Base-by-base conservation (phyloP, 805 yeast species). In the Cyberlindnera mrakii region DNA sequence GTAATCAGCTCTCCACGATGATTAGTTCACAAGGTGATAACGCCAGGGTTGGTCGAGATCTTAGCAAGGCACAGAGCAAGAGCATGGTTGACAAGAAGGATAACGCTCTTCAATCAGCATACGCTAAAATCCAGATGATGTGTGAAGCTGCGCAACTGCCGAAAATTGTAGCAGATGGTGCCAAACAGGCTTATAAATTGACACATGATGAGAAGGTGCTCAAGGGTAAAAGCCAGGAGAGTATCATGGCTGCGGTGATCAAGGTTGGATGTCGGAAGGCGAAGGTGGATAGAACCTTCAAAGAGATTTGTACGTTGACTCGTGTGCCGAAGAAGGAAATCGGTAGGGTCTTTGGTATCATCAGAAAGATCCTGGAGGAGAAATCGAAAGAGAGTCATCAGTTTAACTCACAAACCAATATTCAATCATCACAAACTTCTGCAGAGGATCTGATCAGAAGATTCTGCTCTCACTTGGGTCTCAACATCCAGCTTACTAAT, bases 141-240 rank as follows among this genome's bases (percentile, higher is more conserved):
- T 93, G 98, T 65, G 99, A 93, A 61, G 97, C 96, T 11, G 93
- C 87, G 52, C 93, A 89, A 61, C 67, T 91, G 42, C 97, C 99
- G 10, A 84, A 86, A 58, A 87, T 93, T 49, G 98, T 93, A 4
- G 96, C 89, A 59, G 98, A 93, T 64, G 95, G 96, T 52, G 96
- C 98, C 23, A 93, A 93, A 61, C 97, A 93, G 65, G 96, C 95
- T 20, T 93, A 85, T 63, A 89, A 90, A 61, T 65, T 90, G 43
- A 96, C 91, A 17, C 81, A 87, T 55, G 97, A 91, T 51, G 96
- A 89, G 51, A 78, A 81, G 54, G 76, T 82, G 9, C 71, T 93
- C 56, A 80, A 90, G 59, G 96, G 97, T 44, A 88, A 93, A 60
- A 82, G 95, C 0, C 90, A 86, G 56, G 96, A 89, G 62, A 80